phyloP scores from a whole-genome alignment of 1,284 basidiomycete genomes.

The Apiotrichum brassicae region DNA sequence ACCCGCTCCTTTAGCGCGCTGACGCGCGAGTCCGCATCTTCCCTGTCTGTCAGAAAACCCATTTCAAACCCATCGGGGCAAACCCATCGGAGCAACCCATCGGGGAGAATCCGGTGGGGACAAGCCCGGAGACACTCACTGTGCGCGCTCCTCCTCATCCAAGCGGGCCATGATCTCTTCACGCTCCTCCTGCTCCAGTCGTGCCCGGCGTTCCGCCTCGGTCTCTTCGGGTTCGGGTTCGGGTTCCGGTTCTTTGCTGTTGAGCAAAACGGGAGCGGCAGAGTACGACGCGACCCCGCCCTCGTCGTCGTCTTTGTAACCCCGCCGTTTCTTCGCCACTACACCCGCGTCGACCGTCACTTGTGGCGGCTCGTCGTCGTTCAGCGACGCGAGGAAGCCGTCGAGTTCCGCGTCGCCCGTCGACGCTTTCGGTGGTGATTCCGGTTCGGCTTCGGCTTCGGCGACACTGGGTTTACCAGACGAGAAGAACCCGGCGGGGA shows the following conservation, averaged over 20 bases:
- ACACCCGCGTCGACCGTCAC: conserved; percentile 6
- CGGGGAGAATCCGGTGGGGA: not conserved
- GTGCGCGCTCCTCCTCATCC: conserved; percentile 46
- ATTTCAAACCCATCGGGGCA: not conserved
- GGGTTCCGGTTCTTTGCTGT: conserved; percentile 16
- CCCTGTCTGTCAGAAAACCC: conserved; percentile 22
- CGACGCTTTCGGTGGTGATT: conserved; percentile 3
- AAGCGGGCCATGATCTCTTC: conserved; percentile 46
- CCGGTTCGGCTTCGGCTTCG: not conserved
- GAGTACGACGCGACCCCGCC: conserved; percentile 40
- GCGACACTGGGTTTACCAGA: conserved; percentile 19
- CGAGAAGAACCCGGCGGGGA: conserved; percentile 40
- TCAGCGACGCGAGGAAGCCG: conserved; percentile 43
- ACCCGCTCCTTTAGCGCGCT: conserved; percentile 41
- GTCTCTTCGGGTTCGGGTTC: conserved; percentile 40
- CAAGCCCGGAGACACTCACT: conserved; percentile 45
- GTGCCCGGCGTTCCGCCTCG: conserved; percentile 34
- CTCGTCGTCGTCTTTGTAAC: conserved; percentile 23
- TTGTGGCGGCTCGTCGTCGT: conserved; percentile 17
- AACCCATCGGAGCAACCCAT: not conserved
- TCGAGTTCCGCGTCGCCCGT: conserved; percentile 45
- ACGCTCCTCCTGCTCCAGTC: conserved; percentile 41
- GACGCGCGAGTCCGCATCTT: conserved; percentile 46
- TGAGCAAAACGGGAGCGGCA: conserved; percentile 38
- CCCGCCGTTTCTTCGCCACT: conserved; percentile 11